phyloP scores from a whole-genome alignment of 2,329 filamentous ascomycete genomes.

The Xylariaceae sp. region DNA sequence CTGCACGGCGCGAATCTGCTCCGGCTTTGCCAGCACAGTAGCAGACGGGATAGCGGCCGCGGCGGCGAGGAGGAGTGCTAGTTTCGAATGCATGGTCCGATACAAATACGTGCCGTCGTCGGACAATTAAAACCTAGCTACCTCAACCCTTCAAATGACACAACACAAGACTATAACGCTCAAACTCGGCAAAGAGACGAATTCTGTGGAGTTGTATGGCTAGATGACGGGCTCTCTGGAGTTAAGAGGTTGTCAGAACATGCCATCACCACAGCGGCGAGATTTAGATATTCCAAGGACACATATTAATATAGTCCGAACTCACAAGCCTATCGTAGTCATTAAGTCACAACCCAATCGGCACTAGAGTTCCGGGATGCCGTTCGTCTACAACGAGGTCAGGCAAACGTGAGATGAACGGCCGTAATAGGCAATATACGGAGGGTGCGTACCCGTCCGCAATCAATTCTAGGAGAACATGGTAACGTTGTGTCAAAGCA shows the following conservation, averaged over 20 bases:
- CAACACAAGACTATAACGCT: too few species aligned
- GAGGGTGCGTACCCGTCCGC: constrained; percentile 30
- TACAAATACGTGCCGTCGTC: too few species aligned
- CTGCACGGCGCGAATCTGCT: constrained; percentile 56
- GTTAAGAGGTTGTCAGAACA: too few species aligned
- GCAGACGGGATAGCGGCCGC: constrained; percentile 13
- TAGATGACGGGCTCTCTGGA: too few species aligned
- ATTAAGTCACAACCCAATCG: background rate
- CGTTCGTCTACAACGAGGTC: background rate
- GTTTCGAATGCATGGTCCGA: constrained; percentile 26
- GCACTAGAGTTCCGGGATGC: background rate
- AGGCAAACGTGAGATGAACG: background rate
- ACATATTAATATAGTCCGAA: too few species aligned
- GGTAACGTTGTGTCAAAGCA: background rate
- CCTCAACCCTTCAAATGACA: too few species aligned
- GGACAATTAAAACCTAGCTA: too few species aligned
- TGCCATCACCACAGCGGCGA: too few species aligned
- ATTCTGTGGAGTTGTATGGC: too few species aligned
- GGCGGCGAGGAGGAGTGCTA: constrained; percentile 10
- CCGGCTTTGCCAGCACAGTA: constrained; percentile 47
- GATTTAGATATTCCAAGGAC: too few species aligned
- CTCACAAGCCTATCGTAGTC: too few species aligned
- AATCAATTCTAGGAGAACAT: constrained; percentile 7
- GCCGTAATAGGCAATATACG: constrained; percentile 35
- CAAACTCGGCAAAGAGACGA: too few species aligned